Percentiles rank a stretch among this genome's conserved stretches.
Conservation (phyloP, 1,284 basidiomycete species). For the Bjerkandera adusta region DNA sequence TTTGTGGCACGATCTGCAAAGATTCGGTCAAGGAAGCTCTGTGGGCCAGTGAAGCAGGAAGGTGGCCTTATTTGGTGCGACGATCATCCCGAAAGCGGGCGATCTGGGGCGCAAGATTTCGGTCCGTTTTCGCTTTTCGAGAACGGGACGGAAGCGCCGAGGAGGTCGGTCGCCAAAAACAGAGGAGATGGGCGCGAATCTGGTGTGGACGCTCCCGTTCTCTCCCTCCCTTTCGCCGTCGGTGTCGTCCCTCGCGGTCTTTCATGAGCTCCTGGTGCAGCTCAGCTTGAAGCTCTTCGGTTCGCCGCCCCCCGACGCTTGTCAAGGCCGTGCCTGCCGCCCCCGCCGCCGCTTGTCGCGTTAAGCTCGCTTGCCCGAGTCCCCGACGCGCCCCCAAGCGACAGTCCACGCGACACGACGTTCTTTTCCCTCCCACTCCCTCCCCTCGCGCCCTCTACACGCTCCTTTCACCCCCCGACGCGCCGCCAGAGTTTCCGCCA, state of each 20-base stretch:
- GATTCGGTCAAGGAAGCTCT: too few species aligned
- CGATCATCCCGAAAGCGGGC: too few species aligned
- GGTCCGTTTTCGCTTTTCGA: too few species aligned
- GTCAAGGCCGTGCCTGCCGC: not conserved
- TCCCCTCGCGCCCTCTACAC: not conserved
- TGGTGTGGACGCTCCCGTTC: constrained; percentile 1
- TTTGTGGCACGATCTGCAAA: too few species aligned
- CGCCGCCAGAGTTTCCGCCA: constrained; percentile 4
- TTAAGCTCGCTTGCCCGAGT: too few species aligned
- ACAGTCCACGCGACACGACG: constrained; percentile 6
- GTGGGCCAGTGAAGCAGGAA: too few species aligned
- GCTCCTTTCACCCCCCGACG: not conserved
- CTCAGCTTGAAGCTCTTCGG: not conserved
- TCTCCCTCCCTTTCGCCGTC: not conserved
- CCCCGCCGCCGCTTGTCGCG: not conserved
- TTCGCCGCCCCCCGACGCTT: not conserved
- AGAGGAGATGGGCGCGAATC: constrained; percentile 8
- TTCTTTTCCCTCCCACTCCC: constrained; percentile 1
- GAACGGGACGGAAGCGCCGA: too few species aligned
- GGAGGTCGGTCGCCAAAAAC: not conserved
- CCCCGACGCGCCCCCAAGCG: constrained; percentile 2
- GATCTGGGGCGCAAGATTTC: too few species aligned
- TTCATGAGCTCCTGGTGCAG: not conserved
- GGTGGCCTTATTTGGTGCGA: too few species aligned
- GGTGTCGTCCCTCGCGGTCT: not conserved